Evolutionary conservation across 1,284 basidiomycete species (phyloP).

Genomic region (Neonothopanus nambi): DNA sequence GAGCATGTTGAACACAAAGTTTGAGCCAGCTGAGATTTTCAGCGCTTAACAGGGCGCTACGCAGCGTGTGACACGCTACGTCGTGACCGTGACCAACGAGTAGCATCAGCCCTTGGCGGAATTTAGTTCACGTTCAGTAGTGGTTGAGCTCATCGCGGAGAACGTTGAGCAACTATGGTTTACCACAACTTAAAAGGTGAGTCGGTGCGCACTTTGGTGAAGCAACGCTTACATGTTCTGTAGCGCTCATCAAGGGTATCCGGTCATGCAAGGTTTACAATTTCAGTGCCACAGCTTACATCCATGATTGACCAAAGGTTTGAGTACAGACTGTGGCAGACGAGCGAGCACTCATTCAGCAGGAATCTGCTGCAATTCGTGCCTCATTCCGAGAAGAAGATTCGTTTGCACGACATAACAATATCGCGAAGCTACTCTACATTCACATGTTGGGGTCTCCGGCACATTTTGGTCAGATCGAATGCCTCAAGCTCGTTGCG

Average conservation of each 20-base stretch:
- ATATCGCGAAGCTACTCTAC: slow-evolving; percentile 97
- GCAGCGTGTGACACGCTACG: too few species aligned
- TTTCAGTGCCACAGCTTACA: slow-evolving; percentile 9
- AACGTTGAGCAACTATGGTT: slow-evolving; percentile 49
- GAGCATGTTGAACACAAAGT: too few species aligned
- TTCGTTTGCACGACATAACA: slow-evolving; percentile 91
- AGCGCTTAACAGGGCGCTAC: too few species aligned
- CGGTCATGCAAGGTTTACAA: slow-evolving; percentile 78
- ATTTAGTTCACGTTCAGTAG: neutral
- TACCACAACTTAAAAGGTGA: slow-evolving; percentile 92
- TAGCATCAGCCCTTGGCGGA: slow-evolving; percentile 7
- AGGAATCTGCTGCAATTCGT: slow-evolving; percentile 97
- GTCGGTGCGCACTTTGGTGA: slow-evolving; percentile 22
- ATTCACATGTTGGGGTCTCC: slow-evolving; percentile 99
- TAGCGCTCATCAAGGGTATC: slow-evolving; percentile 94
- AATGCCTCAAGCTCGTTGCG: slow-evolving; percentile 99
- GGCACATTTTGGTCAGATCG: slow-evolving; percentile 99
- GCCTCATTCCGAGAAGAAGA: slow-evolving; percentile 98
- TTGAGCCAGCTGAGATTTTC: too few species aligned
- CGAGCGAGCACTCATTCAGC: slow-evolving; percentile 96
- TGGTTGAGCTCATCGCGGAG: too few species aligned
- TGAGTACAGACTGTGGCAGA: slow-evolving; percentile 88
- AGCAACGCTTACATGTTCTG: slow-evolving; percentile 20
- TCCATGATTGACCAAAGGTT: slow-evolving; percentile 23
- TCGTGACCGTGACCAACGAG: neutral